Percentiles rank a stretch among this genome's conserved stretches.
These are phyloP conservation scores for Lachnellula arida DNA, from an alignment of 2,329 filamentous ascomycete genomes.

Conservation along the genomic window DNA sequence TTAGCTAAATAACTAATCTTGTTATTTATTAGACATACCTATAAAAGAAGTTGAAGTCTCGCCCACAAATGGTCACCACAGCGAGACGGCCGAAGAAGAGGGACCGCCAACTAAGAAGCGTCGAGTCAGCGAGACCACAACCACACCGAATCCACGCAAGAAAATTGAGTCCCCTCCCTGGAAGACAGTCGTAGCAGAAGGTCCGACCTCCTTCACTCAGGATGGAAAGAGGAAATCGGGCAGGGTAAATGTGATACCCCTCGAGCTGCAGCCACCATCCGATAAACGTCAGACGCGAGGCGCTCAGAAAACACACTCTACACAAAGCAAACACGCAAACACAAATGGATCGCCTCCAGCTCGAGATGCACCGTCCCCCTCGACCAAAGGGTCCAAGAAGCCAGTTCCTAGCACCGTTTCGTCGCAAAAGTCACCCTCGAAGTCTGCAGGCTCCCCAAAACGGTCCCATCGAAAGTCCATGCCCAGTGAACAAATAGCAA, in stretches of 20 bases:
- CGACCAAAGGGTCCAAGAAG: conserved; percentile 22
- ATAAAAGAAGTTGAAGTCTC: conserved; percentile 22
- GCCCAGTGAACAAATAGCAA: conserved; percentile 21
- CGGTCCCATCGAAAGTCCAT: conserved; percentile 27
- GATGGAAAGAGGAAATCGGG: conserved; percentile 67
- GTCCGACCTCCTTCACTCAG: conserved; percentile 77
- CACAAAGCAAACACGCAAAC: conserved; percentile 25
- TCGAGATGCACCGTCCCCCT: conserved; percentile 16
- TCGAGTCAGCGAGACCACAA: conserved; percentile 48
- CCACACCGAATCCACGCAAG: conserved; percentile 41
- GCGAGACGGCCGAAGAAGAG: conserved; percentile 32
- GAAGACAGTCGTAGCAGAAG: conserved; percentile 81
- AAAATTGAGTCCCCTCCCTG: conserved; percentile 79
- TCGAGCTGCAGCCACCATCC: conserved; percentile 46
- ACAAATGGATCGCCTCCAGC: conserved; percentile 17
- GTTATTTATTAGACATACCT: conserved; percentile 19
- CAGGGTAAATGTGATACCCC: conserved; percentile 53
- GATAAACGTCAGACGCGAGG: conserved; percentile 50
- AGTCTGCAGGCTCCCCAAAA: conserved; percentile 25
- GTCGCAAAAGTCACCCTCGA: conserved; percentile 22
- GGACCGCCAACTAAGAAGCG: conserved; percentile 61
- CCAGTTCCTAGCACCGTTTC: conserved; percentile 11
- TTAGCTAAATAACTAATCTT: conserved; percentile 11
- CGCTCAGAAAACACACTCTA: conserved; percentile 33
- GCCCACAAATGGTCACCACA: conserved; percentile 30